Base-by-base conservation (phyloP, 257 asterid genomes). In the Rubia yunnanensis region DNA sequence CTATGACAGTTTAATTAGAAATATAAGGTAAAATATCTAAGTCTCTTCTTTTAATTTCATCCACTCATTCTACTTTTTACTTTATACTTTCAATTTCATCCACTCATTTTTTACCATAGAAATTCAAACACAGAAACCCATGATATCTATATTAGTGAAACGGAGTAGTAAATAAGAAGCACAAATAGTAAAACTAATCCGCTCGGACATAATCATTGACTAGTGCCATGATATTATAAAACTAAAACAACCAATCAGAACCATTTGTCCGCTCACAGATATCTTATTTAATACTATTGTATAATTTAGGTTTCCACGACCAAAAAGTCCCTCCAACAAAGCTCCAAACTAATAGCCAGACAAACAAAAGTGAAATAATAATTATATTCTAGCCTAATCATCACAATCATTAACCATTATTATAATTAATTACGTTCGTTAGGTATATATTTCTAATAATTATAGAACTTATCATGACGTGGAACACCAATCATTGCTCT, bases 401-500 rank as follows among this genome's bases (percentile, higher is more conserved):
- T 49, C 70, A 68, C 26, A 36, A 41, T 44, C 64, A 57, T 59
- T 27, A 59, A 24, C 11, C 60, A 46, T 34, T 46, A 72, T 65
- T 44, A 32, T 65, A 57, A 44, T 27, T 18, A 24, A 58, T 65
- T n/a, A 24, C 53, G 48, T 44, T 41, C 67, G 76, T 65, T 72
- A 65, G 72, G 56, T 30, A 64, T 14, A 31, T 3, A 44, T 34
- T 9, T 24, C 10, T 34, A 63, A 9, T 22, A 32, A 28, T 48
- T 36, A 9, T 14, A 23, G 20, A 30, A 41, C 58, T 64, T 53
- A 64, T 59, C 35, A 65, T 72, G 67, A 57, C 71, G 7, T 50
- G 46, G 48, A 6, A 8, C 55, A 31, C 31, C 67, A 58, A 65
- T 65, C 24, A 66, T 65, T 58, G 23, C 18, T 10, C 50, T 48